Evolutionary conservation across 495 filamentous ascomycete genomes (phyloP).

Genomic region (Alectoria sarmentosa): DNA sequence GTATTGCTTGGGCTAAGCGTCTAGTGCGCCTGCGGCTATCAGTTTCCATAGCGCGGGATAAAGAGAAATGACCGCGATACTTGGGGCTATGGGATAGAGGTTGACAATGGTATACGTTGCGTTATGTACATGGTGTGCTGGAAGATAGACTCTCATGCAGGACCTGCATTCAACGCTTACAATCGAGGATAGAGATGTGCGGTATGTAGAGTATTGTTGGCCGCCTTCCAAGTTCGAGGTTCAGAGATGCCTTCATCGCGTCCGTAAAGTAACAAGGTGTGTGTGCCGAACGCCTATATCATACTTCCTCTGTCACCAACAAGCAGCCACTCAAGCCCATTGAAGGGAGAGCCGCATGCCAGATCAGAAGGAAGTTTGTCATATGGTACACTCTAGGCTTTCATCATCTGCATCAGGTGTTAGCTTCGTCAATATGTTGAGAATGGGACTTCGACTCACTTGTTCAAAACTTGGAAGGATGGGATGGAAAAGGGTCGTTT

Average conservation of each 20-base stretch:
- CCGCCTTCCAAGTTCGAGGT: conserved; percentile 44
- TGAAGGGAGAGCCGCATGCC: conserved; percentile 69
- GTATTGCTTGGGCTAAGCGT: conserved; percentile 14
- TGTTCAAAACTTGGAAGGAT: conserved; percentile 99
- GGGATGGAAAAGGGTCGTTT: conserved; percentile 37
- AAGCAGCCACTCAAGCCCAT: conserved; percentile 83
- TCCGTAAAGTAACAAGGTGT: conserved; percentile 93
- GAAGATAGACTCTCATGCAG: background rate
- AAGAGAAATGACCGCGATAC: background rate
- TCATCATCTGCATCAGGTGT: conserved; percentile 79
- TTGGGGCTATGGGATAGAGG: background rate
- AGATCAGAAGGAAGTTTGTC: conserved; percentile 64
- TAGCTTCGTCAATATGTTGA: conserved; percentile 32
- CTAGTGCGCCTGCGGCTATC: conserved; percentile 14
- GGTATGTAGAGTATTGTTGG: background rate
- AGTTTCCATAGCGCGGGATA: background rate
- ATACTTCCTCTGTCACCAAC: conserved; percentile 63
- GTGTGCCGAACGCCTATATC: conserved; percentile 99
- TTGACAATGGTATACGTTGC: background rate
- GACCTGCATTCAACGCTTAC: background rate
- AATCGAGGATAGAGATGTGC: background rate
- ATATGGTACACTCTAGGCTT: conserved; percentile 93
- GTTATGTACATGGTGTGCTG: conserved; percentile 7
- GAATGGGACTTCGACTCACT: conserved; percentile 50
- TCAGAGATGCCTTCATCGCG: conserved; percentile 99